Conservation (phyloP, 495 filamentous ascomycete genomes). For the Penicillium waksmanii region DNA sequence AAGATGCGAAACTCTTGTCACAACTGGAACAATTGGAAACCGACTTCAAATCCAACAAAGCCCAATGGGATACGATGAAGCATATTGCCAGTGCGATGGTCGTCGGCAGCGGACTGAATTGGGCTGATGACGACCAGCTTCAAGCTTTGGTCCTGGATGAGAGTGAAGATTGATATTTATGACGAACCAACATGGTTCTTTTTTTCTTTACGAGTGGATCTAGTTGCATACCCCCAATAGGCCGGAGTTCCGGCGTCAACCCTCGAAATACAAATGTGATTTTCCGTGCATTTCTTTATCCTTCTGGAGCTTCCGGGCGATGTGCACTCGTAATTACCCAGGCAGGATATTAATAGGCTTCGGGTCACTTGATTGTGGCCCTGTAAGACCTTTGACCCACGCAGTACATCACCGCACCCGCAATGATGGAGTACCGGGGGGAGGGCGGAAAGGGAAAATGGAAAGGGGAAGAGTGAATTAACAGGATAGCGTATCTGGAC, state of each 20-base stretch:
- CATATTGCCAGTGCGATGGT: slow-evolving; percentile 72
- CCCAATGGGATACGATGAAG: slow-evolving; percentile 74
- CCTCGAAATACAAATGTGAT: slow-evolving; percentile 1
- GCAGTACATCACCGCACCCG: slow-evolving; percentile 26
- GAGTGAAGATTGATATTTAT: slow-evolving; percentile 53
- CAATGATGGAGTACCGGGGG: slow-evolving; percentile 21
- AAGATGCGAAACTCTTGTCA: slow-evolving; percentile 52
- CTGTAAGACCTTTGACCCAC: slow-evolving; percentile 27
- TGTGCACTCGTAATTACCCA: background rate
- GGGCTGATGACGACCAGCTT: slow-evolving; percentile 72
- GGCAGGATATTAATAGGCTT: slow-evolving; percentile 8
- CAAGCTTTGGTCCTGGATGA: slow-evolving; percentile 75
- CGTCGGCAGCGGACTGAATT: slow-evolving; percentile 83
- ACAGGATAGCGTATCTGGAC: too few relatives aligned
- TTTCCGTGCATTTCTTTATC: background rate
- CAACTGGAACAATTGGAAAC: slow-evolving; percentile 60
- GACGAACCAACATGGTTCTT: background rate
- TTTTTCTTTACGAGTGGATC: background rate
- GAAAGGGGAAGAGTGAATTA: background rate
- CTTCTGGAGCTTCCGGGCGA: background rate
- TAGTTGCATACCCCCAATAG: slow-evolving; percentile 1
- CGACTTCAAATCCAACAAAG: slow-evolving; percentile 58
- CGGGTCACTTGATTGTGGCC: slow-evolving; percentile 16
- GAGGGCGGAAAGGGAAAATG: slow-evolving; percentile 8
- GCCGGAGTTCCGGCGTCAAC: slow-evolving; percentile 3